Evolutionary conservation across 2,329 filamentous ascomycete genomes (phyloP), one percentile per base, ranked within the genome.

Genomic region (Pleurostoma richardsiae): DNA sequence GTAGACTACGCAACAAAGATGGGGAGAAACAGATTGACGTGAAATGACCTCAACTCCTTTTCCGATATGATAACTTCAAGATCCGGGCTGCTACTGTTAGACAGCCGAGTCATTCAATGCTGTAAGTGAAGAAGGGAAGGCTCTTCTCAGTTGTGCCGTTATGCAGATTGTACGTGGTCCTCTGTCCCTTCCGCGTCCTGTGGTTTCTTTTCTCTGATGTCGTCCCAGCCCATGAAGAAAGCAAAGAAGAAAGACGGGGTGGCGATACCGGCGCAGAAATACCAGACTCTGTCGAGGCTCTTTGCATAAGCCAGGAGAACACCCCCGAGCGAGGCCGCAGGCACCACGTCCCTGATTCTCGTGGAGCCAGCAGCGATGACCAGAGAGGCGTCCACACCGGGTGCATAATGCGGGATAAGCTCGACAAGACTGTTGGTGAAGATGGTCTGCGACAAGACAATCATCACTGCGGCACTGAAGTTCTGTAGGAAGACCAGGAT

Each of bases 351-450:
- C n/a, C 30, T 42, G 29, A 7, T n/a, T n/a, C 8, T n/a, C 33
- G 33, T 36, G n/a, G 33, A 36, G n/a, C 33, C 33, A 8, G 33
- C 33, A n/a, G 33, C 8, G 8, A 36, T 36, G 33, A 36, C 33
- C 33, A n/a, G 8, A n/a, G n/a, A 8, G 8, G 41, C 7, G 19
- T 42, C 29, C 6, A 42, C 41, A 11, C 10, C 5, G 4, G 41
- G 29, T 4, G 41, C 41, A 31, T 42, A 42, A 5, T 30, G 10
- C 27, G 29, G 29, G 30, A 30, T 8, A 5, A 31, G 29, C 10
- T 42, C 29, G 41, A n/a, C 28, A 28, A 42, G 19, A 30, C 41
- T 42, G 41, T 42, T 30, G 29, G 28, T 31, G 41, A 42, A 42
- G 29, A 42, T 30, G 28, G 29, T 11, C 3, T 42, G 41, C 4